These are phyloP conservation scores for Trichoderma semiorbis DNA, from an alignment of 2,329 filamentous ascomycete genomes.

Conservation along the genomic window DNA sequence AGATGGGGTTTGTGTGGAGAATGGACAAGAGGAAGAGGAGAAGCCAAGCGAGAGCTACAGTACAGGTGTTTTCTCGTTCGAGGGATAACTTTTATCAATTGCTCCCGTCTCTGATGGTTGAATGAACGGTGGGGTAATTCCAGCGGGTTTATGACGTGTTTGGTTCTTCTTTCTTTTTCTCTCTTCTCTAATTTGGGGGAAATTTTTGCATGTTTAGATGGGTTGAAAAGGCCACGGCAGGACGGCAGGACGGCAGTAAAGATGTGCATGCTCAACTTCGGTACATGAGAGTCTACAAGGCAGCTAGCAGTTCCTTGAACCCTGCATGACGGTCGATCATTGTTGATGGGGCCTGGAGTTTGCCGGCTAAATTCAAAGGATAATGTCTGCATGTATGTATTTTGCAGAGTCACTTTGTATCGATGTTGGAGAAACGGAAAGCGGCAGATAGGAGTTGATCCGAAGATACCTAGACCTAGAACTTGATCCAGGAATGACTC, in stretches of 20 bases:
- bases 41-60: neutral
- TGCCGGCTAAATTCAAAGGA: slow-evolving; percentile 13
- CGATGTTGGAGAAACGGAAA: neutral
- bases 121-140: neutral
- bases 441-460: neutral
- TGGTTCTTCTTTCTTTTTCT: neutral
- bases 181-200: neutral
- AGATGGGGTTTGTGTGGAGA: slow-evolving; percentile 11
- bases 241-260: neutral
- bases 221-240: neutral
- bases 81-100: neutral
- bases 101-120: neutral
- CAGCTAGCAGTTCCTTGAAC: neutral
- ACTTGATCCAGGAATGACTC: neutral
- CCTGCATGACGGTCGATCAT: slow-evolving; percentile 4
- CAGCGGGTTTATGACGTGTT: neutral
- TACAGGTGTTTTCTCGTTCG: neutral
- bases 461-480: too few relatives aligned
- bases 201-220: neutral
- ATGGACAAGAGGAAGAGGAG: slow-evolving; percentile 3
- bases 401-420: neutral
- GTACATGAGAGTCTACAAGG: neutral
- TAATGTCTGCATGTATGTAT: neutral
- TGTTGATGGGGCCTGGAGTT: neutral
- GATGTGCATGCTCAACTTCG: neutral